phyloP scores from a whole-genome alignment of 129 eudicot species.

The Daucus carota region DNA sequence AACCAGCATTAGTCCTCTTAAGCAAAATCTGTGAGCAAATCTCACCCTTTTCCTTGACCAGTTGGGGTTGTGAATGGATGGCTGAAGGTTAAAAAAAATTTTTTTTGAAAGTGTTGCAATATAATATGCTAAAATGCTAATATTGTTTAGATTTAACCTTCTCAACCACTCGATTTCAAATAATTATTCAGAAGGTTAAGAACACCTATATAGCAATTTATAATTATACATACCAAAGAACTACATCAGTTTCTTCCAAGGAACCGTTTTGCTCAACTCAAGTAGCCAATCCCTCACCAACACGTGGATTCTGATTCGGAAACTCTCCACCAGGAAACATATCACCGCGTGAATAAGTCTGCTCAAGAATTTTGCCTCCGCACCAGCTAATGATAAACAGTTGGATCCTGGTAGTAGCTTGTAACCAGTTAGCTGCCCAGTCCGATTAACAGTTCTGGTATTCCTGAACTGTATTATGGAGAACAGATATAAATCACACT shows the following conservation, averaged over 20 bases:
- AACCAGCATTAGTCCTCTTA: too few species aligned
- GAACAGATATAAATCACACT: neutral
- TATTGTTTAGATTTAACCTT: neutral
- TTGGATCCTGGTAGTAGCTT: constrained; percentile 70
- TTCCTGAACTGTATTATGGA: constrained; percentile 45
- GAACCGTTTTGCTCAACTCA: constrained; percentile 67
- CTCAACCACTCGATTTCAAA: neutral
- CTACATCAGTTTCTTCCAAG: constrained; percentile 63
- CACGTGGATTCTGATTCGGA: constrained; percentile 82
- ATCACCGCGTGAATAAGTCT: constrained; percentile 53
- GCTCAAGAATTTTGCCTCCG: constrained; percentile 62
- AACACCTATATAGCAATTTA: neutral
- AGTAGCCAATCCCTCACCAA: constrained; percentile 71
- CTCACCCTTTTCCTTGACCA: too few species aligned
- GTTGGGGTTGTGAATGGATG: neutral
- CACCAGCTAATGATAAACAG: constrained; percentile 67
- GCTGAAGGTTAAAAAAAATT: neutral
- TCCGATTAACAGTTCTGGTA: constrained; percentile 73
- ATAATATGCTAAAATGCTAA: neutral
- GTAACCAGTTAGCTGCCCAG: too few species aligned
- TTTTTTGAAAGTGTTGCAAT: neutral
- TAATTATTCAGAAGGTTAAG: neutral
- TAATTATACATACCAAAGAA: constrained; percentile 46
- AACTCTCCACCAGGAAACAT: constrained; percentile 80
- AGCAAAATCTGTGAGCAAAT: too few species aligned